Evolutionary conservation across 1,139 yeast genomes (phyloP), one percentile per base, ranked within the genome.

Genomic region (Debaryomyces udenii): DNA sequence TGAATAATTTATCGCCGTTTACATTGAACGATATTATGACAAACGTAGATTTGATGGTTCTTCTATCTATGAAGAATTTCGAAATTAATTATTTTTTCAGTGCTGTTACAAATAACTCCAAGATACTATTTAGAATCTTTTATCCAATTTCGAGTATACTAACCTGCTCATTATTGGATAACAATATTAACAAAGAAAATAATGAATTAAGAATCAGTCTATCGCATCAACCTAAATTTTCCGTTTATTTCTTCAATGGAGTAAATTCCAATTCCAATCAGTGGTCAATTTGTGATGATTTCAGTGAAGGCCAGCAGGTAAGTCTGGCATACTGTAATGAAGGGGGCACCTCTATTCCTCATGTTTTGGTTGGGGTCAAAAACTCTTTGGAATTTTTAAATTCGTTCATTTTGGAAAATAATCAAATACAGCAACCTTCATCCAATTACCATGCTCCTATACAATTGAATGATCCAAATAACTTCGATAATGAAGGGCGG

Each of bases 201-300:
- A 76, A 71, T 51, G 86, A 81, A 55, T 61, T 81, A 41, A 65
- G 81, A 42, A 59, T 82, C 16, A 65, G 69, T 37, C 62, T 82
- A 30, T 65, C 76, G 14, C 78, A 79, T 46, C 77, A 85, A 28
- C 94, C 94, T 10, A 83, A 81, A 53, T 86, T 86, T 61, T 86
- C 90, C 1, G 93, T 86, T 1, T 83, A 81, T 54, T 85, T 85
- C 57, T 70, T 70, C 52, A 70, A 74, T 50, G 80, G 80, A 9
- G 66, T 69, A 62, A 50, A 70, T 56, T 67, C 77, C 34, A 68
- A 70, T 47, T 63, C 76, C 29, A 84, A 85, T 57, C 89, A 83
- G 54, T 86, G 94, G 94, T 81, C 86, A 2, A 81, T 84, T 20
- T 85, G 93, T 61, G 93, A 85, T 45, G 94, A 86, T 61, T 86